Evolutionary conservation across 495 filamentous ascomycete genomes (phyloP), one percentile per base, ranked within the genome.

Genomic region (Aspergillus baeticus): DNA sequence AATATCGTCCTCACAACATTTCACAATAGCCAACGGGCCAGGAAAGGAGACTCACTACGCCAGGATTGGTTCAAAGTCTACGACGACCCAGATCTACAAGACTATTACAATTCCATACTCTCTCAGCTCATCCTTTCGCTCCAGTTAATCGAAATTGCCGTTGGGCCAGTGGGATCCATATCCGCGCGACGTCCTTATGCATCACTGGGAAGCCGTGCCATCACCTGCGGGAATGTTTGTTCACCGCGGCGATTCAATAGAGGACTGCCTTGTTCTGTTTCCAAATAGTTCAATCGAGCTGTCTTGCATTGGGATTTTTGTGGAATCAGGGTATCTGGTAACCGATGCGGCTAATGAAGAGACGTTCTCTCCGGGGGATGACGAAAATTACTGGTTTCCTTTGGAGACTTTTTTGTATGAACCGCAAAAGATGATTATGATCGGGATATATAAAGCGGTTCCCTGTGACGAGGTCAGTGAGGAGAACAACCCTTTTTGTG

Each of bases 311-410:
- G 45, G 45, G 17, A 18, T 18, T 8, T 3, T 48, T 6, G 35
- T 48, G 45, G 45, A 48, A 18, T 26, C 45, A 8, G 29, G 26
- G 17, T 34, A 34, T 13, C 45, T 48, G 11, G 33, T 48, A 34
- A 48, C 26, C 26, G 7, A 48, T 35, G 45, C 45, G 6, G 31
- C 45, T n/a, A 48, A 18, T 35, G 26, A 48, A 34, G 45, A 48
- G 26, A 17, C 10, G 7, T 48, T 48, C 15, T 18, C 11, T 13
- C 44, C 22, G 21, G 45, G 35, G 14, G 15, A n/a, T 48, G 26
- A 48, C 7, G 14, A 41, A 20, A 34, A 26, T 10, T 48, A 48
- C 45, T 35, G 45, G 45, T 48, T 7, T 26, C 15, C 45, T n/a
- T 10, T 48, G 26, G 8, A 10, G 2, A 26, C 17, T 7, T 26